Evolutionary conservation across 257 asterid genomes (phyloP).

Genomic region (Euphrasia confusa): DNA sequence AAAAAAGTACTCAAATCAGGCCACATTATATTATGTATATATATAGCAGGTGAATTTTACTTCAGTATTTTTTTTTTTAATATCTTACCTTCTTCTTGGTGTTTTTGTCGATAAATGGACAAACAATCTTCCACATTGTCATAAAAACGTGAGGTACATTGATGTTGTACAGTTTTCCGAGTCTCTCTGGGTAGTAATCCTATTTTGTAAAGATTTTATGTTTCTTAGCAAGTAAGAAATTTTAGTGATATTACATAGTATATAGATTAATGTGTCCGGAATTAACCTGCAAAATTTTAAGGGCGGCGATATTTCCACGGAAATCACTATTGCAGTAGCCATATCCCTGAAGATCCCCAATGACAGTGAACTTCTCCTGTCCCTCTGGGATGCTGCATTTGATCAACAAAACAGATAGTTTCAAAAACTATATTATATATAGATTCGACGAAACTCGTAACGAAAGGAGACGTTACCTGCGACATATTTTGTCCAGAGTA

Average conservation of each 20-base stretch:
- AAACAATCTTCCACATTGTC: slow-evolving; percentile 63
- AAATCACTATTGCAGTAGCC: slow-evolving; percentile 67
- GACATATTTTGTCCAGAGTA: slow-evolving; percentile 53
- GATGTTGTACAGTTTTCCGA: slow-evolving; percentile 48
- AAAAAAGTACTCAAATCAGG: too few relatives aligned
- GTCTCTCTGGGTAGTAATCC: slow-evolving; percentile 93
- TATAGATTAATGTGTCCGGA: too few relatives aligned
- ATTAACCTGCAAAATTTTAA: slow-evolving; percentile 61
- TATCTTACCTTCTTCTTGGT: slow-evolving; percentile 64
- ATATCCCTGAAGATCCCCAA: slow-evolving; percentile 67
- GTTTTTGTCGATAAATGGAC: slow-evolving; percentile 65
- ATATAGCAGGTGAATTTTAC: too few relatives aligned
- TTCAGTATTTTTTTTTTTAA: background rate
- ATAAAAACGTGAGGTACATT: slow-evolving; percentile 62
- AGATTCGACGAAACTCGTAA: background rate
- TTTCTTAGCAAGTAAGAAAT: background rate
- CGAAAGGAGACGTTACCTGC: slow-evolving; percentile 38
- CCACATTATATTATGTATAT: too few relatives aligned
- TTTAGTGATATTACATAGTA: background rate
- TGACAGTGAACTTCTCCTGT: slow-evolving; percentile 65
- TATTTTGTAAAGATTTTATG: slow-evolving; percentile 13
- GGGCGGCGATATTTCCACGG: slow-evolving; percentile 53
- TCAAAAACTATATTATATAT: too few relatives aligned
- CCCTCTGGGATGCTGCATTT: slow-evolving; percentile 49
- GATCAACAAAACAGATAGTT: slow-evolving; percentile 5